Conservation (phyloP, 148 eudicot genomes). For the Tetragonia tetragonoides region DNA sequence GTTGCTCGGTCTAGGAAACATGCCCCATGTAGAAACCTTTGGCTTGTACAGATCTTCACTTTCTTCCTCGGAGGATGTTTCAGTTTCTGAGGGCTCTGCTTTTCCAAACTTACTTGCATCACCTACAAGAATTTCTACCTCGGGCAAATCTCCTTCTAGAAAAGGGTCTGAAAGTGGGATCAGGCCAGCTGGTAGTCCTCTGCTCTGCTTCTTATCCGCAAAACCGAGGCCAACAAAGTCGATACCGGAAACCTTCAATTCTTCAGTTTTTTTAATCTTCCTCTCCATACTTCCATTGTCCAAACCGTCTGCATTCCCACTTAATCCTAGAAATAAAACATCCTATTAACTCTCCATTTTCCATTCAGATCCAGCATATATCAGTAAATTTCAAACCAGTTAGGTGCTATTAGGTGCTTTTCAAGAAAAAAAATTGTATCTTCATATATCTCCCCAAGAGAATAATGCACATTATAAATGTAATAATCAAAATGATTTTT, state of each 20-base stretch:
- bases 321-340: constrained; percentile 37
- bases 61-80: constrained; percentile 47
- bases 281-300: constrained; percentile 21
- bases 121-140: constrained; percentile 82
- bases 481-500: no score
- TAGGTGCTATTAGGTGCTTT: no score
- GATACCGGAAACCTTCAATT: constrained; percentile 47
- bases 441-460: neutral
- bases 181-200: constrained; percentile 81
- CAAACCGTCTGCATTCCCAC: constrained; percentile 25
- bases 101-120: constrained; percentile 65
- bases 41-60: constrained; percentile 71
- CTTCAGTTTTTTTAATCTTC: constrained; percentile 36
- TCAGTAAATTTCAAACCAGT: neutral
- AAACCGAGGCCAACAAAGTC: constrained; percentile 83
- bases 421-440: no score
- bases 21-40: constrained; percentile 90
- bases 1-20: constrained; percentile 80
- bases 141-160: constrained; percentile 60
- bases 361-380: constrained; percentile 6
- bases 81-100: constrained; percentile 28
- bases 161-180: constrained; percentile 54
- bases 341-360: constrained; percentile 9
- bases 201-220: constrained; percentile 64
- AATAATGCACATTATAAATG: no score